Conservation (phyloP, 2,329 filamentous ascomycete genomes). For the Teratosphaeria epicoccoides region DNA sequence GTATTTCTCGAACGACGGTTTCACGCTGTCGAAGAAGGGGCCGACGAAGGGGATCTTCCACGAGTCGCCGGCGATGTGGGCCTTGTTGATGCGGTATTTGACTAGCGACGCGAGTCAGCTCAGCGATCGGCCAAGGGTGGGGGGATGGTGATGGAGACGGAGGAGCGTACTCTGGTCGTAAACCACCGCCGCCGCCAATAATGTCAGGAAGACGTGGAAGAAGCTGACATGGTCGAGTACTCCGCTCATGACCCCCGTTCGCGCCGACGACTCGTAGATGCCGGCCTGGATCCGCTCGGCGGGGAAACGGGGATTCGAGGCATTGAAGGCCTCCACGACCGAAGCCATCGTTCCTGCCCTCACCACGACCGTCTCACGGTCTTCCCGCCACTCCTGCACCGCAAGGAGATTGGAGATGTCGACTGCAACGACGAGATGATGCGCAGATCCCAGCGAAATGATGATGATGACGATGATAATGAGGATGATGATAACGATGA, state of each 20-base stretch:
- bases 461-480: too few relatives aligned
- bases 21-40: constrained; percentile 85
- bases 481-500: too few relatives aligned
- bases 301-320: constrained; percentile 17
- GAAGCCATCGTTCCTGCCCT: constrained; percentile 16
- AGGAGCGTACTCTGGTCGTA: constrained; percentile 77
- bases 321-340: constrained; percentile 24
- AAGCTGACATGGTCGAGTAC: constrained; percentile 47
- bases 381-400: not conserved
- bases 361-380: too few relatives aligned
- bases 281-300: constrained; percentile 44
- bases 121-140: not conserved
- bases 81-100: constrained; percentile 38
- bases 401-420: too few relatives aligned
- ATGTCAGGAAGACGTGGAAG: constrained; percentile 58
- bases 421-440: too few relatives aligned
- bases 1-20: constrained; percentile 87
- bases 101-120: constrained; percentile 20
- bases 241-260: constrained; percentile 42
- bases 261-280: constrained; percentile 46
- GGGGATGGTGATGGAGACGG: not conserved
- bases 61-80: constrained; percentile 35
- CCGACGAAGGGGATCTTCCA: constrained; percentile 53
- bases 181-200: constrained; percentile 59
- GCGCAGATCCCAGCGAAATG: too few relatives aligned